Evolutionary conservation across 78 protist genomes (phyloP).

Genomic region (Monocercomonoides exilis): DNA sequence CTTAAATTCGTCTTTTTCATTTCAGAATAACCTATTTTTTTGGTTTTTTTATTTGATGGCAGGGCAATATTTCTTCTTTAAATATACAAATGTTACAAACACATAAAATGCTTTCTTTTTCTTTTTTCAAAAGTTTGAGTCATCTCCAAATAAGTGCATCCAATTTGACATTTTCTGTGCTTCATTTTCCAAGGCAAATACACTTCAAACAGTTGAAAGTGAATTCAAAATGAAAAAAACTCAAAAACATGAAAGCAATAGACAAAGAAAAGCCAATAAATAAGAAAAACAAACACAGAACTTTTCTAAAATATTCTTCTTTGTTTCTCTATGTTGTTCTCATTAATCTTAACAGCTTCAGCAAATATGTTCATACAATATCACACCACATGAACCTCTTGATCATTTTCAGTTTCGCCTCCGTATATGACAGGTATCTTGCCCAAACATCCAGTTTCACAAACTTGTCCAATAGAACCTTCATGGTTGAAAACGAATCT

Average conservation of each 20-base stretch:
- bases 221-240: background rate
- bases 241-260: background rate
- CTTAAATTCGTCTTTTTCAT: background rate
- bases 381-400: too few relatives aligned
- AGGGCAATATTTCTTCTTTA: too few relatives aligned
- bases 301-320: too few relatives aligned
- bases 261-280: too few relatives aligned
- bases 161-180: background rate
- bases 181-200: background rate
- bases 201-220: too few relatives aligned
- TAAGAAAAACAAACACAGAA: background rate
- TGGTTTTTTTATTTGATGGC: too few relatives aligned
- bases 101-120: too few relatives aligned
- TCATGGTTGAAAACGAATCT: slow-evolving; percentile 54
- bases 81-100: too few relatives aligned
- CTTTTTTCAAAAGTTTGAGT: background rate
- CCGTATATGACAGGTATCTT: background rate
- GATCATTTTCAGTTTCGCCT: background rate
- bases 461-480: slow-evolving; percentile 20
- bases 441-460: background rate
- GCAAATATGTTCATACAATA: too few relatives aligned
- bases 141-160: background rate
- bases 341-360: too few relatives aligned
- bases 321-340: background rate
- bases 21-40: too few relatives aligned